Evolutionary conservation across 1,139 yeast species (phyloP), one percentile per base, ranked within the genome.

Genomic region (Barnettozyma hawaiiensis): DNA sequence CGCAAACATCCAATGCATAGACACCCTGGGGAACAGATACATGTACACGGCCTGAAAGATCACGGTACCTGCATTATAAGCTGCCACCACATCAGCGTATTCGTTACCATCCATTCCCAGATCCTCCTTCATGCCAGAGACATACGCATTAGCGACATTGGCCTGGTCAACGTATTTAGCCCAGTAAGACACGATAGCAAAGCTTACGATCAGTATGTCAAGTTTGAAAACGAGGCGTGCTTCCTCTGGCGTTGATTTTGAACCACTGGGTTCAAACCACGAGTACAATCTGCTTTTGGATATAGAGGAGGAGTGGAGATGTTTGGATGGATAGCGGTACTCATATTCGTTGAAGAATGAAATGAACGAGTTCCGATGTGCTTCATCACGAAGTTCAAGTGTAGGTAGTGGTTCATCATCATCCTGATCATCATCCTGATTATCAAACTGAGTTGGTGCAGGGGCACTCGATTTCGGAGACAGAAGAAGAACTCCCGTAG

Each of bases 271-370:
- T 23, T 14, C 10, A 15, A 23, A 21, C 28, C 28, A 23, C 7
- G 24, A 32, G 15, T 7, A 32, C 8, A 31, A 12, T 12, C 21
- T 6, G 9, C n/a, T 14, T 12, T 31, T 12, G 14, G 21, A 31
- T 29, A n/a, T 14, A 14, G 21, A 34, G 12, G 19, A 23, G 26
- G n/a, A 11, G 20, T 32, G 18, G 26, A 20, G 16, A 32, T 32
- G 18, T 19, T 32, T 58, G 52, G 28, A 63, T 61, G 46, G 64
- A 32, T 69, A 62, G 43, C 84, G 64, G 55, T 78, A 78, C 55
- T 78, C 84, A 51, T 73, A 76, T 55, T 78, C 84, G 55, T 78
- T 79, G 50, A 74, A 78, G 53, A 75, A 78, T 42, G 37, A 22
- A 4, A 23, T 14, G 16, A 12, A 22, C 2, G 37, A 21, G 29